Evolutionary conservation across 805 yeast species (phyloP), one percentile per base, ranked within the genome.

Genomic region (Yarrowia sp.): DNA sequence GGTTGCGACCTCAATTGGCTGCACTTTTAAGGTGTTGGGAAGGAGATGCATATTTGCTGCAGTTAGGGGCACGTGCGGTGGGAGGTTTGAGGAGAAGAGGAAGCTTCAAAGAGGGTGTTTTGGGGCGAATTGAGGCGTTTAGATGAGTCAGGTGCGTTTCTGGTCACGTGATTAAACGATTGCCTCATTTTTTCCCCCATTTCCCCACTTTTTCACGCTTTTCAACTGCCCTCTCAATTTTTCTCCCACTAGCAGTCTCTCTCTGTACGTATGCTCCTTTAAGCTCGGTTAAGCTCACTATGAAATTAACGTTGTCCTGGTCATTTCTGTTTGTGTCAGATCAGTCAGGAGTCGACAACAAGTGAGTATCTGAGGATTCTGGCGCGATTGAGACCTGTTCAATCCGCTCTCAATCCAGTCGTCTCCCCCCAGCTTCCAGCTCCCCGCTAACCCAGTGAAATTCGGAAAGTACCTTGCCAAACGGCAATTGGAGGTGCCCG

Each of bases 391-490:
- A 26, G 30, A 4, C 30, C 30, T 26, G 30, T 26, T 26, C 30
- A 26, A 26, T 5, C n/a, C n/a, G n/a, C n/a, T n/a, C n/a, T n/a
- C n/a, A n/a, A n/a, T n/a, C n/a, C n/a, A n/a, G n/a, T n/a, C n/a
- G n/a, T n/a, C n/a, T n/a, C n/a, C n/a, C n/a, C n/a, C n/a, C n/a
- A n/a, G n/a, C n/a, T n/a, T 11, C 22, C 22, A 19, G 14, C 22
- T 4, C 10, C 22, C 41, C 28, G 14, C 62, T 58, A 41, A 41
- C 65, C 8, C 54, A 26, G 79, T 79, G 99, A 95, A 95, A 81
- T 95, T 92, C 76, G 99, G 99, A 61, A 95, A 95, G 77, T 90
- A 91, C 73, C 81, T 95, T 74, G 98, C 96, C 68, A 89, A 96
- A 46, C 85, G 98, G 74, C 97, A 92, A 77, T 81, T 95, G 70